Evolutionary conservation across 345 rosid genomes (phyloP).

Genomic region (Salix arbutifolia): DNA sequence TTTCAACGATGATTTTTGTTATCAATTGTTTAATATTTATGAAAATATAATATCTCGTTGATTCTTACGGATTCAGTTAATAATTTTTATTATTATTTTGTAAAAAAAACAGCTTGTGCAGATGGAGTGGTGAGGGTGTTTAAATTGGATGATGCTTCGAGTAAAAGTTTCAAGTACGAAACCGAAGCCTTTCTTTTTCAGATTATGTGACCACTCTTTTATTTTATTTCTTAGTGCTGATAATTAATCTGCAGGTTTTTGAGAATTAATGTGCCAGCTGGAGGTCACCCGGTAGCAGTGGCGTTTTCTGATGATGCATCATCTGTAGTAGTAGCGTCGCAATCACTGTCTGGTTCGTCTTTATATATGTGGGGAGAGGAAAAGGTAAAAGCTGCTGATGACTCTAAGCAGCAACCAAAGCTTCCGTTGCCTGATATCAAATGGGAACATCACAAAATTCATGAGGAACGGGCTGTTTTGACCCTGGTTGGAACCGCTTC

Average conservation of each 20-base stretch:
- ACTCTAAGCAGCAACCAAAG: conserved; percentile 61
- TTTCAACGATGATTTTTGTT: background rate
- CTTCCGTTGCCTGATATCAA: conserved; percentile 80
- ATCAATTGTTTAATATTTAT: background rate
- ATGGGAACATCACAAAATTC: conserved; percentile 83
- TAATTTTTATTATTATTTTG: background rate
- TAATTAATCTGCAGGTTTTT: conserved; percentile 48
- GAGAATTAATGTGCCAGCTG: conserved; percentile 75
- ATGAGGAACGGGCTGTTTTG: conserved; percentile 53
- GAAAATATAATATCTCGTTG: background rate
- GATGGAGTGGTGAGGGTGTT: conserved; percentile 87
- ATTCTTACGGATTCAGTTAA: background rate
- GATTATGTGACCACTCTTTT: background rate
- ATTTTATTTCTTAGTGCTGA: background rate
- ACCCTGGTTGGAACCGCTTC: conserved; percentile 71
- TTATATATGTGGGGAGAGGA: conserved; percentile 91
- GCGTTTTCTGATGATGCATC: conserved; percentile 72
- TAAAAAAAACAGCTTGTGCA: conserved; percentile 58
- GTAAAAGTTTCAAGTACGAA: conserved; percentile 92
- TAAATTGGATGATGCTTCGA: conserved; percentile 86
- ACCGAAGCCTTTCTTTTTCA: background rate
- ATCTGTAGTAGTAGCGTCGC: conserved; percentile 73
- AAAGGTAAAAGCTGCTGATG: conserved; percentile 42
- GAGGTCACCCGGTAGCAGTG: conserved; percentile 82
- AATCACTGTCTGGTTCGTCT: conserved; percentile 55